phyloP scores from a whole-genome alignment of 1,284 basidiomycete genomes.

The Uromyces viciae-fabae region DNA sequence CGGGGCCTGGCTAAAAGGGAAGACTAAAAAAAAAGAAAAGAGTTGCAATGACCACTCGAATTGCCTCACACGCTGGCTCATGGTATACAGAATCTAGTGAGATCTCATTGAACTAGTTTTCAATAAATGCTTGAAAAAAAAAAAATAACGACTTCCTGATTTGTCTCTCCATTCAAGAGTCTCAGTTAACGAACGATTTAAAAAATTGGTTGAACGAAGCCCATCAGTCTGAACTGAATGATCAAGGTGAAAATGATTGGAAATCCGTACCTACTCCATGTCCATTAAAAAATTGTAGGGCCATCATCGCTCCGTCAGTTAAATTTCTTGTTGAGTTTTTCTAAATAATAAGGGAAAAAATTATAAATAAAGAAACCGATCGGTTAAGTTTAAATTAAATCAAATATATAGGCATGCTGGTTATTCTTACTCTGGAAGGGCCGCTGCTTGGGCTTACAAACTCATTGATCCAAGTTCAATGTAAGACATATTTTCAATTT shows the following conservation, averaged over 20 bases:
- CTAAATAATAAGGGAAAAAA: too few relatives aligned
- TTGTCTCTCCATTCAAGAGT: constrained; percentile 57
- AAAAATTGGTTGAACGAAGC: constrained; percentile 61
- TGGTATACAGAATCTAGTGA: constrained; percentile 79
- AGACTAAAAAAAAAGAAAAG: too few relatives aligned
- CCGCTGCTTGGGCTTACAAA: constrained; percentile 94
- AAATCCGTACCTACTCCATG: constrained; percentile 59
- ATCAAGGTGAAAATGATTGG: constrained; percentile 55
- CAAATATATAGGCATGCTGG: constrained; percentile 80
- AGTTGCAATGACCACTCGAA: constrained; percentile 46
- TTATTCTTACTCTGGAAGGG: constrained; percentile 85
- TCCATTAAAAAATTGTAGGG: constrained; percentile 75
- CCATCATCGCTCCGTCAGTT: constrained; percentile 89
- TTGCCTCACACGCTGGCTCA: constrained; percentile 78
- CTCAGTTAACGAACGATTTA: constrained; percentile 65
- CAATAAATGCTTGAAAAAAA: constrained; percentile 27
- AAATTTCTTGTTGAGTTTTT: too few relatives aligned
- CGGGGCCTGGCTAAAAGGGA: too few relatives aligned
- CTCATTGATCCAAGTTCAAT: constrained; percentile 75
- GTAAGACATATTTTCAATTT: constrained; percentile 62
- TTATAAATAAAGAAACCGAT: too few relatives aligned
- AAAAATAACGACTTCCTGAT: not conserved
- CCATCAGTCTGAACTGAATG: constrained; percentile 57
- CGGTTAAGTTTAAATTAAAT: too few relatives aligned
- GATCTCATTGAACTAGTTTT: constrained; percentile 48